These are phyloP conservation scores for Boeremia lycopersici DNA, from an alignment of 2,329 filamentous ascomycete species.

Conservation along the genomic window DNA sequence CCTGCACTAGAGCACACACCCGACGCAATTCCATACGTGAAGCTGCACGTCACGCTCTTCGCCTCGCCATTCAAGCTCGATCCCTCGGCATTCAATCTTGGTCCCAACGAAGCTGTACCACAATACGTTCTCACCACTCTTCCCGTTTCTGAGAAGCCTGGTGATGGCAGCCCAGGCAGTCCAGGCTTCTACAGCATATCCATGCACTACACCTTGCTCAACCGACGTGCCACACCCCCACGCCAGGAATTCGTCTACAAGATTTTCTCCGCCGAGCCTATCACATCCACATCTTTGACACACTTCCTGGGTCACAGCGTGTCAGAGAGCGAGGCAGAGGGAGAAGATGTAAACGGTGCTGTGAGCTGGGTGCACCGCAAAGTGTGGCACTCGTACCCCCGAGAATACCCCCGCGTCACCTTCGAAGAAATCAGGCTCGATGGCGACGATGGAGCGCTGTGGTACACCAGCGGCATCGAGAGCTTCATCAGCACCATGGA, in stretches of 20 bases:
- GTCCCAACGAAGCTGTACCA: conserved; percentile 65
- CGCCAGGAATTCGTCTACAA: conserved; percentile 67
- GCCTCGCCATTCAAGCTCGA: conserved; percentile 76
- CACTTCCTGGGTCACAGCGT: conserved; percentile 52
- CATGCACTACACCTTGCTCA: conserved; percentile 68
- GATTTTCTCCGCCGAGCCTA: conserved; percentile 59
- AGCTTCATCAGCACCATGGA: conserved; percentile 98
- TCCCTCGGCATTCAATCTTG: conserved; percentile 73
- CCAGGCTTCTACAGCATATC: conserved; percentile 87
- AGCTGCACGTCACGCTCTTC: conserved; percentile 88
- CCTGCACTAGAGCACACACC: conserved; percentile 59
- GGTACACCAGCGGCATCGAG: conserved; percentile 76
- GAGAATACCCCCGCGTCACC: conserved; percentile 79
- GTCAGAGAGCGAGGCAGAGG: conserved; percentile 39
- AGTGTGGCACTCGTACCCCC: conserved; percentile 86
- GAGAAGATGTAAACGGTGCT: conserved; percentile 38
- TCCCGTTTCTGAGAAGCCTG: conserved; percentile 60
- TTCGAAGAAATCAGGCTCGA: conserved; percentile 79
- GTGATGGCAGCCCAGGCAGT: conserved; percentile 61
- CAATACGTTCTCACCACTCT: conserved; percentile 84
- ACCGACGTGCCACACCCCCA: conserved; percentile 53
- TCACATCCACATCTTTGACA: conserved; percentile 54
- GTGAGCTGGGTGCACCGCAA: conserved; percentile 46
- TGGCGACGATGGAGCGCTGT: conserved; percentile 57
- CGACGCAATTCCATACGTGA: conserved; percentile 82